Evolutionary conservation across 2,329 filamentous ascomycete species (phyloP).

Genomic region (Ophiocordyceps polyrhachis-furcata): DNA sequence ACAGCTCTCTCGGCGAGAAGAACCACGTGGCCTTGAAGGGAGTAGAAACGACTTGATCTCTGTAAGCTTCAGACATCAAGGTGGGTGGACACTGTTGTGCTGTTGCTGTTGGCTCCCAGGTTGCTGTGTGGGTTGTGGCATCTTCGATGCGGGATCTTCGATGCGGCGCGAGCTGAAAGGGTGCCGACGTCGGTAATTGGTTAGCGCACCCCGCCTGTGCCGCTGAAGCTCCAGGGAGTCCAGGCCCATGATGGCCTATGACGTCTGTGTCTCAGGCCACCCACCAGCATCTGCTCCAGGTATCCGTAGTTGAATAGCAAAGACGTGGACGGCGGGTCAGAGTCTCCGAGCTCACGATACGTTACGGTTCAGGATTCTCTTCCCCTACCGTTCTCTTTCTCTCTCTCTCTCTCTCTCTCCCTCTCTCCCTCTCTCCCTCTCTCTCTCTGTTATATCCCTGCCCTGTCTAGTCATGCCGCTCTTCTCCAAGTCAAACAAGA

Average conservation of each 20-base stretch:
- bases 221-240: background rate
- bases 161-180: background rate
- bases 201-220: background rate
- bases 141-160: background rate
- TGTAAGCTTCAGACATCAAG: background rate
- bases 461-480: background rate
- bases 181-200: background rate
- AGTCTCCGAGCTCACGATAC: background rate
- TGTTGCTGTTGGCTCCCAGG: background rate
- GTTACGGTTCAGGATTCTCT: background rate
- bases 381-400: too few relatives aligned
- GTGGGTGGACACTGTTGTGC: background rate
- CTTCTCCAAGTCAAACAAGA: background rate
- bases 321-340: background rate
- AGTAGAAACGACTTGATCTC: background rate
- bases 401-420: background rate
- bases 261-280: background rate
- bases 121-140: background rate
- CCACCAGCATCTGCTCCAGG: background rate
- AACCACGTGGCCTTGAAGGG: background rate
- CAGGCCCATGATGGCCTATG: background rate
- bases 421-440: too few relatives aligned
- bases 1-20: too few relatives aligned
- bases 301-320: background rate
- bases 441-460: background rate